phyloP scores from a whole-genome alignment of 305 asterid species.

The Plantago rigida region DNA sequence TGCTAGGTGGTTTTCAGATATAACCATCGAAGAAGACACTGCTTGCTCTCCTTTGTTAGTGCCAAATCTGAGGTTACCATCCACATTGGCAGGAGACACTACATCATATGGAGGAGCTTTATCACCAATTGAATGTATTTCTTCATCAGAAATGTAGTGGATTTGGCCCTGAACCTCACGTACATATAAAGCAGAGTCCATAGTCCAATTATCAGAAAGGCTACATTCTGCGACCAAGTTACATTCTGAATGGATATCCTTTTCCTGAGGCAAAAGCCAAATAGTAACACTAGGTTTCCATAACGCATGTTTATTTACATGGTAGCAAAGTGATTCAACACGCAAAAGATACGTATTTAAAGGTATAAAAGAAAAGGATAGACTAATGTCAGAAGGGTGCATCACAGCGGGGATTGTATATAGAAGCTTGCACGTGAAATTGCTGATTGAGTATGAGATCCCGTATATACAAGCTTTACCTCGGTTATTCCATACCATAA shows the following conservation, averaged over 20 bases:
- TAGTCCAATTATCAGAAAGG: conserved; percentile 47
- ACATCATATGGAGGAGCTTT: conserved; percentile 23
- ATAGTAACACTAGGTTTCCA: conserved; percentile 73
- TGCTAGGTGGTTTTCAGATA: conserved; percentile 53
- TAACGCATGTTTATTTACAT: conserved; percentile 42
- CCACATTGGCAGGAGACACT: conserved; percentile 25
- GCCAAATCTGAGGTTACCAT: conserved; percentile 24
- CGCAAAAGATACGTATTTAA: conserved; percentile 48
- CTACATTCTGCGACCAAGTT: conserved; percentile 46
- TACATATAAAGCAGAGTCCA: conserved; percentile 29
- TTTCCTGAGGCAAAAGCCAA: conserved; percentile 55
- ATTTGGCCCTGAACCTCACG: conserved; percentile 27
- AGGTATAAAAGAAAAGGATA: conserved; percentile 48
- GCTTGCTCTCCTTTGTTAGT: conserved; percentile 33
- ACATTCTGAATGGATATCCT: conserved; percentile 38
- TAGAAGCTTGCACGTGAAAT: conserved; percentile 42
- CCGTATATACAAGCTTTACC: conserved; percentile 62
- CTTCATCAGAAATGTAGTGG: conserved; percentile 25
- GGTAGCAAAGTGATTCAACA: conserved; percentile 58
- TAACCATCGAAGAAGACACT: conserved; percentile 89
- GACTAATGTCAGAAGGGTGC: conserved; percentile 33
- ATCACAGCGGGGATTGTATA: conserved; percentile 49
- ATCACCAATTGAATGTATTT: conserved; percentile 21
- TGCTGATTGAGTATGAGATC: conserved; percentile 43
- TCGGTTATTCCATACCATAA: conserved; percentile 68